Conservation (phyloP, 2,329 filamentous ascomycete species). For the Pleoardoris graminearum region DNA sequence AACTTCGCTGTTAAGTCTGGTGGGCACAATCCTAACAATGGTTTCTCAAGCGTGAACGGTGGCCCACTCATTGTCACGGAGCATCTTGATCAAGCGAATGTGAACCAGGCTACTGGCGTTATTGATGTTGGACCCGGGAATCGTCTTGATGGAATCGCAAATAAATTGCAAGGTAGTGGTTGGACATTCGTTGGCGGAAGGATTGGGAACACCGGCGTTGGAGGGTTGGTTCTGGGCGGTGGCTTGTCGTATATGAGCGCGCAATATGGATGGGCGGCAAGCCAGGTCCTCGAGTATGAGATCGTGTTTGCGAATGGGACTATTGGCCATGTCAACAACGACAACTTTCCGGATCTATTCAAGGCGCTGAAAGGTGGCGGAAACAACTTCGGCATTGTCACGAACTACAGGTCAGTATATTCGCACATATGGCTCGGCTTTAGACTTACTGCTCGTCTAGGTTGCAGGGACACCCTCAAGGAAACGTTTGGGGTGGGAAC, state of each 20-base stretch:
- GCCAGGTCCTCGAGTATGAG: constrained; percentile 49
- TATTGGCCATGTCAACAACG: constrained; percentile 28
- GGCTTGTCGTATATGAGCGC: constrained; percentile 42
- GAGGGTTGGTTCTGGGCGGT: constrained; percentile 52
- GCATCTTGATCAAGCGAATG: constrained; percentile 35
- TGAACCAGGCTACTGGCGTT: constrained; percentile 28
- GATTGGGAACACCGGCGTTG: constrained; percentile 53
- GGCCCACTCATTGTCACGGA: constrained; percentile 53
- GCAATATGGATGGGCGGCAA: constrained; percentile 54
- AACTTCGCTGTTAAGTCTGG: constrained; percentile 61
- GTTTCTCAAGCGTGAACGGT: constrained; percentile 51
- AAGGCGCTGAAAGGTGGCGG: constrained; percentile 44
- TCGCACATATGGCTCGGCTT: background rate
- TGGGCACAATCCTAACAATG: constrained; percentile 53
- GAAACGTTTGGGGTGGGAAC: constrained; percentile 53
- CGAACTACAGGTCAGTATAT: constrained; percentile 12
- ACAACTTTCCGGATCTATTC: constrained; percentile 41
- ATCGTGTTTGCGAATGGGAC: constrained; percentile 54
- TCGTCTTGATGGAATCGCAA: constrained; percentile 40
- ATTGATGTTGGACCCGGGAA: constrained; percentile 41
- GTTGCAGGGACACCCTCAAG: constrained; percentile 28
- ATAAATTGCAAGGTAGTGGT: constrained; percentile 41
- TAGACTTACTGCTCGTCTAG: background rate
- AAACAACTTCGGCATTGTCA: constrained; percentile 48
- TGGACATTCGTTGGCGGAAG: constrained; percentile 52